Evolutionary conservation across 2,329 filamentous ascomycete genomes (phyloP), one percentile per base, ranked within the genome.

Genomic region (Fusarium cicatricum): DNA sequence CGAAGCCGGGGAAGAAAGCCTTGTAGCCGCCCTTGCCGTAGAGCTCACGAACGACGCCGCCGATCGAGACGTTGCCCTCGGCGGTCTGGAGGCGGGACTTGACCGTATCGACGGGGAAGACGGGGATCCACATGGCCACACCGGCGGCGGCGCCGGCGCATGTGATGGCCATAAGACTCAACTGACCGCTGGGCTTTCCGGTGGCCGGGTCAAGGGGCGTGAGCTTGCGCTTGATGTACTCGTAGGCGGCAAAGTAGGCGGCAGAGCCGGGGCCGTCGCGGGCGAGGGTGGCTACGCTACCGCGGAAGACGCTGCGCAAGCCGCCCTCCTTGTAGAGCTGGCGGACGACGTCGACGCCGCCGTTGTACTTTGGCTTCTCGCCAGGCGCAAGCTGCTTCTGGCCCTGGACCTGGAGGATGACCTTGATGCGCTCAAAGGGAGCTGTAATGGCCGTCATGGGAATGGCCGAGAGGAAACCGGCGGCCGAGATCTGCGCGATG

Each of bases 401-500:
- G 71, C 92, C 93, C 78, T 98, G 95, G 66, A 98, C 96, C 77
- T 99, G 95, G 1, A 99, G 88, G 62, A 99, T 92, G 51, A 99
- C 94, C 79, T 99, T 99, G 68, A 99, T 92, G 71, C 95, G 94
- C 83, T 99, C 95, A 74, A 99, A 98, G 58, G 95, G 95, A 5
- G 95, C 95, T n/a, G 95, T 98, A 80, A 99, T 97, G 76, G 91
- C 78, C 4, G 95, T 99, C 92, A 96, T 96, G 70, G 95, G 95
- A 56, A 99, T 90, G 58, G 95, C 95, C 72, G 91, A 96, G 85
- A 99, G 96, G 86, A 97, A 97, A 62, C 95, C 95, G 12, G 95
- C 95, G 31, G 91, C 85, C 29, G 91, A 95, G 77, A 96, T 88
- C 76, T 99, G 95, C 37, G 82, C 90, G 71, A 97, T 92, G 55